Conservation (phyloP, 371 early-diverging fungal species). For the Paraphysoderma sedebokerense region DNA sequence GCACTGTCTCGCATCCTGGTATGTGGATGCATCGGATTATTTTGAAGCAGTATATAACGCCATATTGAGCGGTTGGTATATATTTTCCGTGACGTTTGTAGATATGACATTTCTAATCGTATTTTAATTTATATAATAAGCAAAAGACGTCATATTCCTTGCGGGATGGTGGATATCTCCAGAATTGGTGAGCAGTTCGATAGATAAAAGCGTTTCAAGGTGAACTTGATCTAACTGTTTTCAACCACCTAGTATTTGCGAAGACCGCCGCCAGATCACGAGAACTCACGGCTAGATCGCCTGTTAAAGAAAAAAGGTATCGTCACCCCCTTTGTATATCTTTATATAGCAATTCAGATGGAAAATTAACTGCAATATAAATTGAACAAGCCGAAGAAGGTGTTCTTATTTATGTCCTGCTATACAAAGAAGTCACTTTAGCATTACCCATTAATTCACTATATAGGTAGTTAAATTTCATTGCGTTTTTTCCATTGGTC, state of each 20-base stretch:
- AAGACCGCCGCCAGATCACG: conserved; percentile 50
- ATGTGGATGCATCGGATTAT: conserved; percentile 70
- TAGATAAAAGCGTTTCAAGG: background rate
- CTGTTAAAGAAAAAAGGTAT: conserved; percentile 50
- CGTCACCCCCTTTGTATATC: background rate
- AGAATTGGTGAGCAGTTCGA: conserved; percentile 16
- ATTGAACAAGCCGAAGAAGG: conserved; percentile 54
- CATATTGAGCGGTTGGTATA: conserved; percentile 38
- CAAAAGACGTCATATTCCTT: too few species aligned
- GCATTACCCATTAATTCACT: conserved; percentile 63
- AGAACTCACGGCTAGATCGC: conserved; percentile 64
- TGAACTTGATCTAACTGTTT: background rate
- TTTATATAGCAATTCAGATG: background rate
- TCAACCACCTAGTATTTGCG: conserved; percentile 42
- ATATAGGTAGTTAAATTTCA: too few species aligned
- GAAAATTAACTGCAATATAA: too few species aligned
- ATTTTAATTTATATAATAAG: conserved; percentile 8
- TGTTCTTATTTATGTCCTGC: conserved; percentile 69
- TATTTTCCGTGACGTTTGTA: background rate
- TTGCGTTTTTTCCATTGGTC: too few species aligned
- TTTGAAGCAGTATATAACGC: conserved; percentile 63
- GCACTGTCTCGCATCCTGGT: conserved; percentile 43
- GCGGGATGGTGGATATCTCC: too few species aligned
- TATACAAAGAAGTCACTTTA: conserved; percentile 76
- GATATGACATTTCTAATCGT: background rate